A percentile compares a stretch with the other conserved stretches of the same genome.
phyloP scores from a whole-genome alignment of 1,139 yeast species.

The Scheffersomyces illinoinensis region DNA sequence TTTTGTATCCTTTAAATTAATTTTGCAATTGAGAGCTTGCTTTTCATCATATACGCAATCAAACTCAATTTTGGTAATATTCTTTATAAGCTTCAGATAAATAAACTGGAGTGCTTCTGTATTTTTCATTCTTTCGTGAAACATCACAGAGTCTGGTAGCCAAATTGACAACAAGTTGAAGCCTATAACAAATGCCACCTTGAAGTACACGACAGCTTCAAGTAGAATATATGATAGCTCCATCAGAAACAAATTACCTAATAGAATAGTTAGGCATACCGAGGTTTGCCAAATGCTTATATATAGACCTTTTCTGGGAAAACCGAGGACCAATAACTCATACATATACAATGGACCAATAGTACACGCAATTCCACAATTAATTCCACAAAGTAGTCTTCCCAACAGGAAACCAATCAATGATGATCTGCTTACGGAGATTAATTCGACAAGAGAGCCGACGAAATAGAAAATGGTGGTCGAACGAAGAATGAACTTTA shows the following conservation, averaged over 20 bases:
- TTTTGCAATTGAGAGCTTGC: neutral
- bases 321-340: constrained; percentile 17
- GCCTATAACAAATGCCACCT: constrained; percentile 8
- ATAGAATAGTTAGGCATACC: constrained; percentile 23
- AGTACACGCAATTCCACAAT: constrained; percentile 28
- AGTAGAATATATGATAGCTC: neutral
- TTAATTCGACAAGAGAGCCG: constrained; percentile 18
- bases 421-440: constrained; percentile 1
- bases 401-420: constrained; percentile 20
- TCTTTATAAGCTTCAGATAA: neutral
- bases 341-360: constrained; percentile 28
- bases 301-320: constrained; percentile 15
- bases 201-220: constrained; percentile 6
- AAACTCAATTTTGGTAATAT: neutral
- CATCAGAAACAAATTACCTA: constrained; percentile 16
- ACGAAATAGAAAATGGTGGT: constrained; percentile 12
- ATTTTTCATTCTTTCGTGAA: neutral
- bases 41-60: neutral
- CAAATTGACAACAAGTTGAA: constrained; percentile 6
- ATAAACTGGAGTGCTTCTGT: neutral
- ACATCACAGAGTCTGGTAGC: constrained; percentile 13
- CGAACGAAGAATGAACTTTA: constrained; percentile 9
- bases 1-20: neutral
- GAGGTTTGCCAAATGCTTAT: constrained; percentile 25
- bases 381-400: constrained; percentile 23